A percentile compares a stretch with the other conserved stretches of the same genome.
These are phyloP conservation scores for Chaetomidium leptoderma DNA, from an alignment of 495 filamentous ascomycete genomes.

Conservation along the genomic window DNA sequence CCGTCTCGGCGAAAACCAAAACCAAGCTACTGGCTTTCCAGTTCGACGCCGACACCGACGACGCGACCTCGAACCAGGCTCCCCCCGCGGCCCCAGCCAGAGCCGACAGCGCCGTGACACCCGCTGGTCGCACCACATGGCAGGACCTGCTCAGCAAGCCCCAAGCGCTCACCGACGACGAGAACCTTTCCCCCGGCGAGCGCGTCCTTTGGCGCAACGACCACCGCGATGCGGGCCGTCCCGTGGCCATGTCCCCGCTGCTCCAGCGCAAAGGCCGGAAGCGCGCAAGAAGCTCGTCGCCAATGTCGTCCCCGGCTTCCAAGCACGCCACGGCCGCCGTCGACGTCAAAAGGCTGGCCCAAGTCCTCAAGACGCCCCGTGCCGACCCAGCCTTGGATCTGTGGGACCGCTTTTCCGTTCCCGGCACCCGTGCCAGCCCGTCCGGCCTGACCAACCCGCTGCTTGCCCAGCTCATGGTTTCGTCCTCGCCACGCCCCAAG, in stretches of 20 bases:
- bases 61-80: slow-evolving; percentile 2
- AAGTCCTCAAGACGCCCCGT: slow-evolving; percentile 66
- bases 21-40: slow-evolving; percentile 50
- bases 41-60: slow-evolving; percentile 23
- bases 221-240: slow-evolving; percentile 29
- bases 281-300: slow-evolving; percentile 76
- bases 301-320: slow-evolving; percentile 59
- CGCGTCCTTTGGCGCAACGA: slow-evolving; percentile 40
- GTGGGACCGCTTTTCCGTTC: slow-evolving; percentile 71
- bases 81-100: not conserved
- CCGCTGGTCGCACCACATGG: slow-evolving; percentile 67
- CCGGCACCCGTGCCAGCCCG: slow-evolving; percentile 32
- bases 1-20: slow-evolving; percentile 47
- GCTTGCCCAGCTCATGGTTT: slow-evolving; percentile 59
- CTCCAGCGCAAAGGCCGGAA: slow-evolving; percentile 55
- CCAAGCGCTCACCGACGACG: slow-evolving; percentile 42
- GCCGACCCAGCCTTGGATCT: slow-evolving; percentile 78
- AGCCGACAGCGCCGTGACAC: slow-evolving; percentile 62
- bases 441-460: slow-evolving; percentile 43
- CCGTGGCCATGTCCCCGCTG: slow-evolving; percentile 46
- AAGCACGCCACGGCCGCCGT: slow-evolving; percentile 31
- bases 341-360: slow-evolving; percentile 50
- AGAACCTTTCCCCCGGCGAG: slow-evolving; percentile 43
- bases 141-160: slow-evolving; percentile 74
- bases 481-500: slow-evolving; percentile 63